A percentile compares a stretch with the other conserved stretches of the same genome.
Conservation (phyloP, 2,329 filamentous ascomycete genomes). For the Apiospora hydei region DNA sequence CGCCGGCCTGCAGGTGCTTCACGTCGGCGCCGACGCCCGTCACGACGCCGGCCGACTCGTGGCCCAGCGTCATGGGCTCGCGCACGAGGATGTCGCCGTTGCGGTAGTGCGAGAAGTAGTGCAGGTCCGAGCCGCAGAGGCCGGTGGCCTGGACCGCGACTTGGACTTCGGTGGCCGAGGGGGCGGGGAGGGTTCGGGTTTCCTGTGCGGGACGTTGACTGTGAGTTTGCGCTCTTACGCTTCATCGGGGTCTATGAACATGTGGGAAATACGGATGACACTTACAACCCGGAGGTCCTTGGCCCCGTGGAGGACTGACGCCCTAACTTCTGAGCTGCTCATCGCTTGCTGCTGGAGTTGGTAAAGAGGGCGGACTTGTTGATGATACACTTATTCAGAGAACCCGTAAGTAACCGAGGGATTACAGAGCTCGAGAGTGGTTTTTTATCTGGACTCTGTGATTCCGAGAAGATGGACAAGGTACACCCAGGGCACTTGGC, state of each 20-base stretch:
- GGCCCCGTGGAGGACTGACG: conserved; percentile 62
- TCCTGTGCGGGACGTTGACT: conserved; percentile 48
- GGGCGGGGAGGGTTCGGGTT: conserved; percentile 61
- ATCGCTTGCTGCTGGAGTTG: conserved; percentile 26
- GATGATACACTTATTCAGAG: not conserved
- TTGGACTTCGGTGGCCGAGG: conserved; percentile 64
- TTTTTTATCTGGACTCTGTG: not conserved
- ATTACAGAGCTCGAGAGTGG: not conserved
- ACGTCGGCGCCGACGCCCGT: conserved; percentile 66
- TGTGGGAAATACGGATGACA: not conserved
- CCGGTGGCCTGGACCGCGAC: conserved; percentile 68
- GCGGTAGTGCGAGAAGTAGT: conserved; percentile 71
- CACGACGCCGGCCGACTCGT: conserved; percentile 75
- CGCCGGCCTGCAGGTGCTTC: conserved; percentile 65
- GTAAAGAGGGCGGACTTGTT: not conserved
- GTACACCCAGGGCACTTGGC: not conserved
- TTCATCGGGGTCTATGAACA: no score
- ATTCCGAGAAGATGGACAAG: not conserved
- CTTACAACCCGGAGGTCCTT: conserved; percentile 59
- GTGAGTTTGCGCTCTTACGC: not conserved
- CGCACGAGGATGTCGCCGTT: conserved; percentile 69
- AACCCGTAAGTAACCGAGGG: not conserved
- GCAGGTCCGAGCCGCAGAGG: conserved; percentile 72
- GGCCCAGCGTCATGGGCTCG: conserved; percentile 64
- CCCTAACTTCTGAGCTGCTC: conserved; percentile 46